Base-by-base conservation (phyloP, 2,329 filamentous ascomycete genomes). In the Aspergillus sp. region DNA sequence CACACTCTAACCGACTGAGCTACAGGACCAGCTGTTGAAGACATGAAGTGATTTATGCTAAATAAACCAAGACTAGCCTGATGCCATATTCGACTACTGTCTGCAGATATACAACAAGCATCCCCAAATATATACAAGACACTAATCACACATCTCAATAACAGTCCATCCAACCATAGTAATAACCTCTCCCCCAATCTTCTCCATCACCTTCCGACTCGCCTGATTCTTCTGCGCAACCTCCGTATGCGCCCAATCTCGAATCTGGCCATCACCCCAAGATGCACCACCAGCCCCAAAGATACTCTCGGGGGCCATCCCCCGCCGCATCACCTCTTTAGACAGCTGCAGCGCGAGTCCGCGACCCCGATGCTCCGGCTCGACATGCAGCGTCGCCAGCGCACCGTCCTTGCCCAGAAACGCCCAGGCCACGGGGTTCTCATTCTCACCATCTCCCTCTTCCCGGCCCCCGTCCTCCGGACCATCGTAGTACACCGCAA, bases 141-240 rank as follows among this genome's bases (percentile, higher is more conserved):
- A 10, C 20, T 14, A 47, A 16, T 45, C 45, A 36, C 32, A 48
- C 57, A 42, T 19, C 40, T 75, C 69, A 50, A 75, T 54, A 22
- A 72, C 68, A 20, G 65, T 59, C 73, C 73, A 77, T 4, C 64
- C 61, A 47, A 68, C 63, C 35, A 62, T 69, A 60, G 71, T 73
- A 53, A 59, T 57, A 2, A 65, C 52, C 49, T 58, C 47, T 4
- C 72, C 74, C 2, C 72, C 74, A 52, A 75, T 54, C 60, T 76
- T 77, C 63, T 74, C 70, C 74, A 76, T 76, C 19, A 75, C 73
- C 42, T 68, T 64, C 16, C 64, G 61, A 66, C 73, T 76, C 2
- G 69, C 63, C 35, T 44, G 33, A 57, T 76, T 76, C 32, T 52
- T 52, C 45, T 56, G 51, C 30, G 60, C 62, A 43, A 75, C 73